A percentile compares a stretch with the other conserved stretches of the same genome.
These are phyloP conservation scores for Lenwebbia sp. DNA, from an alignment of 345 rosid genomes.

Conservation along the genomic window DNA sequence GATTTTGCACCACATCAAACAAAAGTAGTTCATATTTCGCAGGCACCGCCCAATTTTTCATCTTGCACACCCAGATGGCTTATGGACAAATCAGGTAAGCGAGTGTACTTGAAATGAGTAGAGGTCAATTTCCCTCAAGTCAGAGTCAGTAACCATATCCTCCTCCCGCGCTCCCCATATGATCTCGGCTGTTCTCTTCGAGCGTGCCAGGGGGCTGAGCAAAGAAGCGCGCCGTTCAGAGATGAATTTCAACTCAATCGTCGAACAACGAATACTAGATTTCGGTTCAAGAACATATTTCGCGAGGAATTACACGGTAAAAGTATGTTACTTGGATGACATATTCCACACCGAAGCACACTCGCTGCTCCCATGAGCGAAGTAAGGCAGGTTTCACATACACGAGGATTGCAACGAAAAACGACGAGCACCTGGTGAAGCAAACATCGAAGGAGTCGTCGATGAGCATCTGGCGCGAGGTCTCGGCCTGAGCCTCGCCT, in stretches of 20 bases:
- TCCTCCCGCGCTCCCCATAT: conserved; percentile 65
- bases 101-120: conserved; percentile 73
- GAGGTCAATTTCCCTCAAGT: conserved; percentile 86
- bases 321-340: too few species aligned
- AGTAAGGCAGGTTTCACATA: not conserved
- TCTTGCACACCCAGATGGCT: not conserved
- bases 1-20: conserved; percentile 4
- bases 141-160: conserved; percentile 46
- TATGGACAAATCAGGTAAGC: not conserved
- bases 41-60: not conserved
- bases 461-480: conserved; percentile 81
- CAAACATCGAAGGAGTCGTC: conserved; percentile 71
- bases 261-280: not conserved
- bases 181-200: conserved; percentile 79
- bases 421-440: conserved; percentile 49
- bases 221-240: not conserved
- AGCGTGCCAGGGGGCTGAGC: conserved; percentile 66
- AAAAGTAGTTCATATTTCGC: not conserved
- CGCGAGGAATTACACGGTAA: not conserved
- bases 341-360: not conserved
- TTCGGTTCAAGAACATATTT: not conserved
- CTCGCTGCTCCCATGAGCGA: not conserved
- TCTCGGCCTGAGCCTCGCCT: conserved; percentile 88
- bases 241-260: not conserved
- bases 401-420: not conserved